Evolutionary conservation across 2,329 filamentous ascomycete species (phyloP).

Genomic region (Plenodomus lindquistii): DNA sequence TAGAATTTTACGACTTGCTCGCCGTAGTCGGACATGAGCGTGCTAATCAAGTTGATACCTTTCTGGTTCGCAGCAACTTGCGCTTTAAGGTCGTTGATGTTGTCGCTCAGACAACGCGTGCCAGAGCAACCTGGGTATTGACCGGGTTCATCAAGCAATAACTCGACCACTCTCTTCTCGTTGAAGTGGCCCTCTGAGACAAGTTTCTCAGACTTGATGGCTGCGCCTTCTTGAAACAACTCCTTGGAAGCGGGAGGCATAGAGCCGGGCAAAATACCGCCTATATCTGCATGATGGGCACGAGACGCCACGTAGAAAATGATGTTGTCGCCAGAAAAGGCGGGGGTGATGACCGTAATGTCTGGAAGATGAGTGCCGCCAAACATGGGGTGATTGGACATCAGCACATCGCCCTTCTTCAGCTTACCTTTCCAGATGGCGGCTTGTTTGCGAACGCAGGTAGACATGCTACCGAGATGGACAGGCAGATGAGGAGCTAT

Average conservation of each 20-base stretch:
- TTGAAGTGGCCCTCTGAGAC: conserved; percentile 78
- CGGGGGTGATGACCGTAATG: conserved; percentile 79
- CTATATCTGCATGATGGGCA: conserved; percentile 83
- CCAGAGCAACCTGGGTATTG: conserved; percentile 76
- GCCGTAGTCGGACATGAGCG: conserved; percentile 76
- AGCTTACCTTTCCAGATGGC: conserved; percentile 79
- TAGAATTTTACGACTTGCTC: conserved; percentile 79
- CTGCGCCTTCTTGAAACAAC: conserved; percentile 60
- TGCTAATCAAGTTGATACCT: conserved; percentile 76
- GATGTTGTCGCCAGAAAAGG: conserved; percentile 74
- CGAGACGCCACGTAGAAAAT: conserved; percentile 81
- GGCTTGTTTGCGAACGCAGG: conserved; percentile 76
- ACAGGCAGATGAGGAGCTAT: conserved; percentile 76
- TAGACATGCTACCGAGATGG: conserved; percentile 84
- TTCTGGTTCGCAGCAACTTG: conserved; percentile 87
- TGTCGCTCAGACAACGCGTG: conserved; percentile 78
- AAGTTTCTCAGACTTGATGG: conserved; percentile 65
- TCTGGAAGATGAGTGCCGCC: conserved; percentile 84
- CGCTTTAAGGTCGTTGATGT: conserved; percentile 83
- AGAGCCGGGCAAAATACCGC: conserved; percentile 77
- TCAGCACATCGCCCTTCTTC: conserved; percentile 78
- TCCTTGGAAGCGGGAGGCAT: conserved; percentile 78
- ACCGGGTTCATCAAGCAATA: conserved; percentile 74
- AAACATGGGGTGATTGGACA: conserved; percentile 83
- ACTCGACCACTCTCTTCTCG: conserved; percentile 72